These are phyloP conservation scores for Yamadazyma diospyri DNA, from an alignment of 1,139 yeast species.

Conservation along the genomic window DNA sequence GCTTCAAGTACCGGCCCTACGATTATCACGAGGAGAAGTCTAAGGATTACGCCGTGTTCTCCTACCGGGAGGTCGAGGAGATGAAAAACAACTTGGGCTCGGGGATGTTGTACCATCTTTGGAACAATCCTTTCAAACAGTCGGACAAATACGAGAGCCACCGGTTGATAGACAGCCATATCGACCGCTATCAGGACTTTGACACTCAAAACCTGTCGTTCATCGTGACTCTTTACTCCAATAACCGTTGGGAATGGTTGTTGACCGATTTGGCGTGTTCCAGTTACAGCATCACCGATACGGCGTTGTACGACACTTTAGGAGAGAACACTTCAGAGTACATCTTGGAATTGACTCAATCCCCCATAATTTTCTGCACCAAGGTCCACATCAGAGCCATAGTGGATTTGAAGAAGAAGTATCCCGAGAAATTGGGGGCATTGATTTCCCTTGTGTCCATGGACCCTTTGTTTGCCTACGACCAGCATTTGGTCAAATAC, in stretches of 20 bases:
- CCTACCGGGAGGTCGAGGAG: slow-evolving; percentile 21
- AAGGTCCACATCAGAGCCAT: slow-evolving; percentile 26
- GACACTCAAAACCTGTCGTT: slow-evolving; percentile 26
- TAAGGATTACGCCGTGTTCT: slow-evolving; percentile 18
- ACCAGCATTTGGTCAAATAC: slow-evolving; percentile 16
- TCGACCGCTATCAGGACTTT: slow-evolving; percentile 18
- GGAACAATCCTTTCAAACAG: slow-evolving; percentile 26
- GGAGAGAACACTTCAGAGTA: slow-evolving; percentile 33
- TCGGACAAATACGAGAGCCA: slow-evolving; percentile 20
- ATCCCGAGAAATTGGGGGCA: slow-evolving; percentile 23
- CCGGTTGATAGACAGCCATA: slow-evolving; percentile 26
- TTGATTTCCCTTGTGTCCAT: slow-evolving; percentile 32
- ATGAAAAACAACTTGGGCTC: slow-evolving; percentile 26
- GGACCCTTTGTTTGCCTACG: slow-evolving; percentile 28
- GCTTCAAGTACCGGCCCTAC: slow-evolving; percentile 30
- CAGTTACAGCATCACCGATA: slow-evolving; percentile 32
- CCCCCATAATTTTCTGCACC: slow-evolving; percentile 35
- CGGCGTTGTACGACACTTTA: slow-evolving; percentile 41
- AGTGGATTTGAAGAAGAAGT: slow-evolving; percentile 23
- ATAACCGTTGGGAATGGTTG: slow-evolving; percentile 39
- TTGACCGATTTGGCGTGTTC: slow-evolving; percentile 36
- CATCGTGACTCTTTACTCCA: slow-evolving; percentile 31
- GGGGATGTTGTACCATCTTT: slow-evolving; percentile 30
- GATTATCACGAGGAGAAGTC: slow-evolving; percentile 26
- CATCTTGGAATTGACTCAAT: slow-evolving; percentile 31